These are phyloP conservation scores for Artemisia tridentata DNA, from an alignment of 129 eudicot species.

Conservation along the genomic window DNA sequence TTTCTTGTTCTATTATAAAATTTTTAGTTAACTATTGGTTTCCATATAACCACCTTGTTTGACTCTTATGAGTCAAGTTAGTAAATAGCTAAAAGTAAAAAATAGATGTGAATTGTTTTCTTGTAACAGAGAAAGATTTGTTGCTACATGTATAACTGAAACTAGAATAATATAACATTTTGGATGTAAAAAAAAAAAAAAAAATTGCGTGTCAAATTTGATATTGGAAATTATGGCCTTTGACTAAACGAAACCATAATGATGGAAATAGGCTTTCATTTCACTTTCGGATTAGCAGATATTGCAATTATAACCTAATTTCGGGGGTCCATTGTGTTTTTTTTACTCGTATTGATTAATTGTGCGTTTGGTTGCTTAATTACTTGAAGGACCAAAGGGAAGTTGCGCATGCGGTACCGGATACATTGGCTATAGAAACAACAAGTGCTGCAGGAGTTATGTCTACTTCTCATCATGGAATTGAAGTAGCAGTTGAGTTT, in stretches of 20 bases:
- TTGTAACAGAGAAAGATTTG: too few species aligned
- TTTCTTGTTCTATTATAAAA: not conserved
- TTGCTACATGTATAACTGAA: too few species aligned
- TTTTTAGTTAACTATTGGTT: not conserved
- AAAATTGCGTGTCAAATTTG: too few species aligned
- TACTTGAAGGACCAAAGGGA: constrained; percentile 56
- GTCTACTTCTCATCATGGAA: constrained; percentile 61
- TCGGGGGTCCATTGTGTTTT: not conserved
- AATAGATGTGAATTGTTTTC: not conserved
- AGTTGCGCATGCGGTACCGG: constrained; percentile 39
- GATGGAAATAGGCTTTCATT: not conserved
- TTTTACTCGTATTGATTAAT: not conserved
- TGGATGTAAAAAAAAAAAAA: too few species aligned
- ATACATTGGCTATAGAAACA: constrained; percentile 37
- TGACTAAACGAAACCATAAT: not conserved
- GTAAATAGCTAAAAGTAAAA: constrained; percentile 3
- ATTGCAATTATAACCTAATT: not conserved
- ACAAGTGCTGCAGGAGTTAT: constrained; percentile 32
- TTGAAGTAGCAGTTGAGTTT: constrained; percentile 81
- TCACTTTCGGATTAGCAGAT: too few species aligned
- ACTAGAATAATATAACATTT: too few species aligned
- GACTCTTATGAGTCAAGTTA: constrained; percentile 24
- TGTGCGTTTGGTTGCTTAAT: constrained; percentile 13
- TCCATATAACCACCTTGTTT: constrained; percentile 8
- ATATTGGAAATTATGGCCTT: not conserved